phyloP scores from a whole-genome alignment of 2,329 filamentous ascomycete species.

The Microcyclospora pomicola region DNA sequence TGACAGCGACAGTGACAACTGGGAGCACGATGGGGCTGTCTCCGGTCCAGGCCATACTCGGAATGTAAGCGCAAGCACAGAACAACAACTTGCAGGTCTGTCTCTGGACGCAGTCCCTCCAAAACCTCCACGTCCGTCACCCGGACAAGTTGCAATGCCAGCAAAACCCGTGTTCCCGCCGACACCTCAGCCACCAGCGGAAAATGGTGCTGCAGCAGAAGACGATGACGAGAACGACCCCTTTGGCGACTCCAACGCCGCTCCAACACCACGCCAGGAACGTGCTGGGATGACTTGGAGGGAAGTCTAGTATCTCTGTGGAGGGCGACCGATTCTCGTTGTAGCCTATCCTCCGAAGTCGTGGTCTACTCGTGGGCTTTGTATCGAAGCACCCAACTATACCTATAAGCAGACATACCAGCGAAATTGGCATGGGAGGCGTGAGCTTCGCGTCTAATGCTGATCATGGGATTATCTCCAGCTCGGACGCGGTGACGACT shows the following conservation, averaged over 20 bases:
- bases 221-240: conserved; percentile 76
- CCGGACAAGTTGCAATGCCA: conserved; percentile 24
- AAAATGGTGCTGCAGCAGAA: conserved; percentile 38
- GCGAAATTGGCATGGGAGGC: too few relatives aligned
- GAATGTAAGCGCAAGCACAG: conserved; percentile 14
- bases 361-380: too few relatives aligned
- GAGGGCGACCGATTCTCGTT: neutral
- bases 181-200: conserved; percentile 19
- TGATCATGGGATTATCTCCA: too few relatives aligned
- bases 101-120: conserved; percentile 33
- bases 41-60: conserved; percentile 2
- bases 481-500: too few relatives aligned
- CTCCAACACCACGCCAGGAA: conserved; percentile 40
- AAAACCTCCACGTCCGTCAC: conserved; percentile 35
- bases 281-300: conserved; percentile 24
- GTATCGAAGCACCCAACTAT: too few relatives aligned
- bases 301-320: conserved; percentile 5
- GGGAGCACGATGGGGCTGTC: conserved; percentile 28
- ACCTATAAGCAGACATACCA: too few relatives aligned
- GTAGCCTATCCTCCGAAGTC: too few relatives aligned
- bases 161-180: conserved; percentile 12
- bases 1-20: conserved; percentile 49
- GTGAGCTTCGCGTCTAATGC: too few relatives aligned
- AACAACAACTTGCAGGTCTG: conserved; percentile 33
- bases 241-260: conserved; percentile 70